Conservation (phyloP, 106 monocot genomes). For the Amphibolis antarctica region DNA sequence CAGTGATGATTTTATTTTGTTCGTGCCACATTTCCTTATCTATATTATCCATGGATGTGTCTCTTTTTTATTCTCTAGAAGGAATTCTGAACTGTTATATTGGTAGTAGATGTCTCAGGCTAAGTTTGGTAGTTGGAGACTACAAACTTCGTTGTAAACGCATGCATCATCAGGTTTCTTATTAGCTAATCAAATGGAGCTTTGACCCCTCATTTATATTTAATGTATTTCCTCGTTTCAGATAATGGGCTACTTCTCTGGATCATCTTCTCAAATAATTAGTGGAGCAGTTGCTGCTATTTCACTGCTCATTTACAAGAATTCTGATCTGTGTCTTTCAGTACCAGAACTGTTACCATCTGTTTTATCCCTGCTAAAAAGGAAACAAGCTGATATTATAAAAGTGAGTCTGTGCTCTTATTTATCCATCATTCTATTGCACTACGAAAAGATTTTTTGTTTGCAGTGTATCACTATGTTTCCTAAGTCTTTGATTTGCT, state of each 20-base stretch:
- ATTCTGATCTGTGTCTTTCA: constrained; percentile 48
- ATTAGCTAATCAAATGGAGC: too few species aligned
- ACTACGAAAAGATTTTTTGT: neutral
- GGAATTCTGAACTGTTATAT: too few species aligned
- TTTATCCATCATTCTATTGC: neutral
- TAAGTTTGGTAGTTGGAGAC: too few species aligned
- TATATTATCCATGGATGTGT: too few species aligned
- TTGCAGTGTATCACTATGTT: neutral
- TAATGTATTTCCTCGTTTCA: constrained; percentile 15
- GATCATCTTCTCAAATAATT: constrained; percentile 84
- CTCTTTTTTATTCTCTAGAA: too few species aligned
- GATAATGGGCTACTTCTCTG: constrained; percentile 97
- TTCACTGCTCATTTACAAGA: constrained; percentile 71
- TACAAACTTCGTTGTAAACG: too few species aligned
- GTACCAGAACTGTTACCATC: constrained; percentile 77
- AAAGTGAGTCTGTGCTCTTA: constrained; percentile 42
- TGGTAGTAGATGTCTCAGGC: too few species aligned
- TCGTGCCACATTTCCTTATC: too few species aligned
- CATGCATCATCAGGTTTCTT: too few species aligned
- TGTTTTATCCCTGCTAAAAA: constrained; percentile 61
- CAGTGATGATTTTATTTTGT: too few species aligned
- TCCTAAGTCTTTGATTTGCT: constrained; percentile 1
- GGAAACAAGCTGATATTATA: constrained; percentile 72
- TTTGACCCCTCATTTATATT: neutral
- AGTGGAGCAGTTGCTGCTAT: constrained; percentile 95